phyloP scores from a whole-genome alignment of 805 yeast species.

The Danielia reshetovae region DNA sequence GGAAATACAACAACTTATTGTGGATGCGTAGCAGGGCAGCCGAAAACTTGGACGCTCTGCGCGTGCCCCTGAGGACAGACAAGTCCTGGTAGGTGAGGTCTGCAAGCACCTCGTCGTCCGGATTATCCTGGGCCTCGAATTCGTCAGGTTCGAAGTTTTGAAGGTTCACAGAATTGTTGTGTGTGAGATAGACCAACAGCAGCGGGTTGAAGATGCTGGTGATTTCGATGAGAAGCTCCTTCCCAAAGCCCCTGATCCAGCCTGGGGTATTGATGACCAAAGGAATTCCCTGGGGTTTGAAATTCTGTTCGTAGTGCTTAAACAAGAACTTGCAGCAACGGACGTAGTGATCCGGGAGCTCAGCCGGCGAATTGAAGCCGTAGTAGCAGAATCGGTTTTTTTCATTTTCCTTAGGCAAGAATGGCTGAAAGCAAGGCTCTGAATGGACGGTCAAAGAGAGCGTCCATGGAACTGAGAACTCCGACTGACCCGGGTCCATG shows the following conservation, averaged over 20 bases:
- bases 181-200: constrained; percentile 48
- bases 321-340: constrained; percentile 40
- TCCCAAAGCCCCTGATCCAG: constrained; percentile 87
- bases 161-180: constrained; percentile 16
- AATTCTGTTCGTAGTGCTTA: constrained; percentile 18
- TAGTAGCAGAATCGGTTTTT: constrained; percentile 39
- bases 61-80: constrained; percentile 9
- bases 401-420: constrained; percentile 17
- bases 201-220: constrained; percentile 48
- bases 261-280: constrained; percentile 80
- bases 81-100: constrained; percentile 5
- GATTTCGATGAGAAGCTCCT: constrained; percentile 53
- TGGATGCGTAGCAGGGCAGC: constrained; percentile 51
- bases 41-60: constrained; percentile 33
- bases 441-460: constrained; percentile 47
- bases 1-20: constrained; percentile 52
- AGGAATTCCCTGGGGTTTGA: constrained; percentile 24
- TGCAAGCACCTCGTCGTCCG: constrained; percentile 11
- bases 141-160: constrained; percentile 20
- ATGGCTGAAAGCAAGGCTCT: constrained; percentile 27
- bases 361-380: constrained; percentile 69
- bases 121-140: constrained; percentile 22
- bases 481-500: constrained; percentile 88
- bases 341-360: constrained; percentile 56
- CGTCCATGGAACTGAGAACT: constrained; percentile 67